Percentiles rank a stretch among this genome's conserved stretches.
phyloP scores from a whole-genome alignment of 108 stramenopile species.

The Cylindrotheca fusiformis region DNA sequence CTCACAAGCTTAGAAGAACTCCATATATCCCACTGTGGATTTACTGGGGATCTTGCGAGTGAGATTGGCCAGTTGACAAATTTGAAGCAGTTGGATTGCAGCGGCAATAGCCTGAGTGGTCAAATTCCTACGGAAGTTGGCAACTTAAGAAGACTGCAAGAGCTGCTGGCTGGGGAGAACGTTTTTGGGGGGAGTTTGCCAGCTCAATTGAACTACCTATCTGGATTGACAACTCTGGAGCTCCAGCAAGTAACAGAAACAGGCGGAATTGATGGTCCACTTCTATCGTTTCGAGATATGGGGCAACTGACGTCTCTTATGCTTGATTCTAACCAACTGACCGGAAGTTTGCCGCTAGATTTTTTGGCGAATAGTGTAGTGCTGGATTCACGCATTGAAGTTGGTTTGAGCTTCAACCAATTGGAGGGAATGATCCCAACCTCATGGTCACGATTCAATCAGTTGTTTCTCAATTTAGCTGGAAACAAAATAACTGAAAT shows the following conservation, averaged over 20 bases:
- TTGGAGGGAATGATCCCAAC: constrained; percentile 38
- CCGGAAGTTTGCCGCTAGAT: constrained; percentile 40
- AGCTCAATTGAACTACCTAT: constrained; percentile 27
- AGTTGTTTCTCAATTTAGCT: constrained; percentile 33
- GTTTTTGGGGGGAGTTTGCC: constrained; percentile 55
- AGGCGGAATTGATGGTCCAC: constrained; percentile 29
- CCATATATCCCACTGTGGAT: constrained; percentile 40
- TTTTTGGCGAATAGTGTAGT: constrained; percentile 35
- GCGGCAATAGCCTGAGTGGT: constrained; percentile 47
- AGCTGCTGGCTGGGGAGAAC: constrained; percentile 40
- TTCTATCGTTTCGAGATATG: constrained; percentile 28
- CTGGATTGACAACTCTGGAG: constrained; percentile 21
- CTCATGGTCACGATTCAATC: constrained; percentile 40
- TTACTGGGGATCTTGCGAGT: constrained; percentile 33
- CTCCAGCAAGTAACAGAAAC: constrained; percentile 33
- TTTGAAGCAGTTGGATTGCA: constrained; percentile 48
- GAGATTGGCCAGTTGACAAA: constrained; percentile 45
- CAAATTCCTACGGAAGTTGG: constrained; percentile 50
- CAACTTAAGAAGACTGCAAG: constrained; percentile 16
- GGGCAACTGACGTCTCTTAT: constrained; percentile 31
- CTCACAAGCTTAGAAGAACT: constrained; percentile 35
- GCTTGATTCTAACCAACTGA: constrained; percentile 48
- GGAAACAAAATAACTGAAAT: constrained; percentile 46
- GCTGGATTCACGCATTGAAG: constrained; percentile 15
- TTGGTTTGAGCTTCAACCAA: constrained; percentile 41